Base-by-base conservation (phyloP, 371 early-diverging fungal genomes). In the Mortierella sp. region DNA sequence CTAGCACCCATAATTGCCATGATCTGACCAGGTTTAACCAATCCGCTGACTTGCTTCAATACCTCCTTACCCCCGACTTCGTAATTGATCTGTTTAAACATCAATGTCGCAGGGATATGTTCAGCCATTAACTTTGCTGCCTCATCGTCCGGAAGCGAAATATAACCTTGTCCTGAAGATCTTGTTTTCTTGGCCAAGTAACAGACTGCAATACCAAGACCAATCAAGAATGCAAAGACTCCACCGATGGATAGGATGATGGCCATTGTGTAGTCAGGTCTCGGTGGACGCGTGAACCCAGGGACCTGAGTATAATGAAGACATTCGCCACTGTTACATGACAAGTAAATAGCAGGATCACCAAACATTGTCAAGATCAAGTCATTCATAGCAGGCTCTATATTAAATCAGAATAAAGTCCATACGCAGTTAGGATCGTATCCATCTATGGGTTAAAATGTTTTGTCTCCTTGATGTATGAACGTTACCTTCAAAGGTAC, bases 261-360 rank as follows among this genome's bases (percentile, higher is more conserved):
- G 70, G 88, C 86, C 19, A 87, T 61, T 74, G 89, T 89, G 66
- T 90, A 89, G 28, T 88, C 89, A 10, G 90, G 91, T 22, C 87
- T 76, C 10, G 84, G 85, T 4, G 90, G 89, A 22, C 88, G 86
- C 65, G 84, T 33, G 71, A 91, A 95, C 16, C 94, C 95, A 9
- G 97, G 97, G 0, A 96, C 90, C 85, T 95, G 93, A 7, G 93
- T 92, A 69, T 94, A 94, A 82, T 96, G 96, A 41, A 96, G 68
- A 76, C 97, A 97, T 81, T 97, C 96, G 52, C 95, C 94, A 21
- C 90, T 89, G 22, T 81, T 77, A 74, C 96, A 95, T n/a, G 74
- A 68, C 65, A 95, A 82, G 32, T 88, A 90, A 69, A 95, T 94
- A 5, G 90, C 89, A 19, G 88, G 88, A 63, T 95, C 95, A 33